Percentiles rank a stretch among this genome's conserved stretches.
These are phyloP conservation scores for Ambrosia artemisiifolia DNA, from an alignment of 129 eudicot genomes.

Conservation along the genomic window DNA sequence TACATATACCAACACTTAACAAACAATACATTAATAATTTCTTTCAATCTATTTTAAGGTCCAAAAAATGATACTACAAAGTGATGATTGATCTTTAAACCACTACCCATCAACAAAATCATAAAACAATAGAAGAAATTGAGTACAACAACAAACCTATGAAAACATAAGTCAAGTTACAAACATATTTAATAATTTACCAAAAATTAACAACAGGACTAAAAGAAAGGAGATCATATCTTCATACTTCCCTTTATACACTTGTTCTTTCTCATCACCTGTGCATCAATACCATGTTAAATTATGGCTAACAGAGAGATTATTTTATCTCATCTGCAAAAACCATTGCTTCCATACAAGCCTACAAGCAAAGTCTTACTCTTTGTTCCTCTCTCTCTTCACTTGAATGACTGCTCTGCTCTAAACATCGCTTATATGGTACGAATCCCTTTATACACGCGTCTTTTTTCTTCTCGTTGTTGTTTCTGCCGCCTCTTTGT, in stretches of 20 bases:
- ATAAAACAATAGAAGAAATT: not conserved
- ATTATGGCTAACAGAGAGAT: conserved; percentile 28
- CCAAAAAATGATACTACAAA: not conserved
- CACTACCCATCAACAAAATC: not conserved
- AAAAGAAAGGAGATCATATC: conserved; percentile 3
- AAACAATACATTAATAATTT: too few relatives aligned
- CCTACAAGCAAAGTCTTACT: conserved; percentile 63
- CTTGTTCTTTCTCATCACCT: conserved; percentile 25
- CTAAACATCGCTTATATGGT: conserved; percentile 78
- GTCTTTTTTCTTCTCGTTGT: conserved; percentile 25
- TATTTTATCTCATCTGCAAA: conserved; percentile 26
- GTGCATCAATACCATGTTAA: conserved; percentile 30
- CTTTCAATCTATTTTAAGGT: too few relatives aligned
- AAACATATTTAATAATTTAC: conserved; percentile 14
- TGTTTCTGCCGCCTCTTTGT: conserved; percentile 12
- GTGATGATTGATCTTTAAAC: not conserved
- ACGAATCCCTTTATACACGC: conserved; percentile 45
- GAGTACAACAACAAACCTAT: not conserved
- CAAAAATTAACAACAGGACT: not conserved
- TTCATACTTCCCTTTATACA: conserved; percentile 32
- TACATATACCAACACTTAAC: too few relatives aligned
- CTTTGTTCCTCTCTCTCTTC: conserved; percentile 56
- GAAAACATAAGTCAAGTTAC: conserved; percentile 26
- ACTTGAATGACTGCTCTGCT: conserved; percentile 43
- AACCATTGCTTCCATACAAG: not conserved